These are phyloP conservation scores for Actinomortierella ambigua DNA, from an alignment of 371 early-diverging fungal species.

Conservation along the genomic window DNA sequence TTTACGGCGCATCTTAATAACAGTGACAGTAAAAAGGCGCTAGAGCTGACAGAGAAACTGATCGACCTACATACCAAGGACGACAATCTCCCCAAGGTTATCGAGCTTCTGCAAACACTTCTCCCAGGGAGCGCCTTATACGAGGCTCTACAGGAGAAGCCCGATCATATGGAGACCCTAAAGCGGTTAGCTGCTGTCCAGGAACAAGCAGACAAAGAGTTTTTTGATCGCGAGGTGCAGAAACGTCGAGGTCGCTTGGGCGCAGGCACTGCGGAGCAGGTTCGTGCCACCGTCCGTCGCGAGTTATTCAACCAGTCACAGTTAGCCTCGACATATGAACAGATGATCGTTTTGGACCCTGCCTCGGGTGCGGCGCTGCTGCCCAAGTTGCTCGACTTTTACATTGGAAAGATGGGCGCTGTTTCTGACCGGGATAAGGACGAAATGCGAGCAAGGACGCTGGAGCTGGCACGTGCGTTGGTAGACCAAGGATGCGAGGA, in stretches of 20 bases:
- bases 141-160: constrained; percentile 54
- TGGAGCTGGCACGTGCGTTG: constrained; percentile 48
- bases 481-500: constrained; percentile 30
- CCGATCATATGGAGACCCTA: constrained; percentile 59
- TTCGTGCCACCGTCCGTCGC: constrained; percentile 58
- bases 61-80: constrained; percentile 54
- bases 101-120: constrained; percentile 57
- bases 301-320: constrained; percentile 65
- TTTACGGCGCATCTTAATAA: constrained; percentile 11
- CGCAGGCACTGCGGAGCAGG: constrained; percentile 64
- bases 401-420: constrained; percentile 27
- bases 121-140: constrained; percentile 58
- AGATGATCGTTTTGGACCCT: constrained; percentile 26
- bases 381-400: constrained; percentile 27
- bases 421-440: constrained; percentile 16
- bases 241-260: constrained; percentile 72
- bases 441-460: constrained; percentile 47
- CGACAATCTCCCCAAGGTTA: constrained; percentile 45
- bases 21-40: constrained; percentile 61
- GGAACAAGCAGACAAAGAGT: constrained; percentile 60
- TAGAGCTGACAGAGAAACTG: constrained; percentile 63
- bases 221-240: constrained; percentile 66
- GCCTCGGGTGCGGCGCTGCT: constrained; percentile 21
- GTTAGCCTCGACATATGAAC: constrained; percentile 40
- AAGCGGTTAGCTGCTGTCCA: constrained; percentile 58